Conservation (phyloP, 805 yeast genomes). For the Yamadazyma akitaensis region DNA sequence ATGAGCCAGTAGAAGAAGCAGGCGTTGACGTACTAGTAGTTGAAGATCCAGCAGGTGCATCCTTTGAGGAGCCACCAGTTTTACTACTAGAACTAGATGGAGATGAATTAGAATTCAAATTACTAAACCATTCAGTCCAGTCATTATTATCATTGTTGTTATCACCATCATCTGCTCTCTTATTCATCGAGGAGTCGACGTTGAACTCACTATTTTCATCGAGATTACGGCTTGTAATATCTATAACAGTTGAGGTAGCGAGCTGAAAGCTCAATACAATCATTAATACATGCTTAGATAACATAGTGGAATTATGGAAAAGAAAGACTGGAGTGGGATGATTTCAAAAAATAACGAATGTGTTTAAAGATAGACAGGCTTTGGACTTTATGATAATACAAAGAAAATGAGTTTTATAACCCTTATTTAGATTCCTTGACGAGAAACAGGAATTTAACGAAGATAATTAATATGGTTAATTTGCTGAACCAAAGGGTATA, state of each 20-base stretch:
- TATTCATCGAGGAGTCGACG: not conserved
- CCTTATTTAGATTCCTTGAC: not conserved
- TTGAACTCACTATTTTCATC: constrained; percentile 1
- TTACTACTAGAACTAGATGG: not conserved
- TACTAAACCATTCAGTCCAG: constrained; percentile 10
- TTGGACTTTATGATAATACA: not conserved
- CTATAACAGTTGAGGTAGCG: constrained; percentile 3
- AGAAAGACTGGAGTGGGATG: constrained; percentile 12
- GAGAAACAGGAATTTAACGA: not conserved
- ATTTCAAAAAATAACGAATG: constrained; percentile 1
- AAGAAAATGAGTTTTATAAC: too few relatives aligned
- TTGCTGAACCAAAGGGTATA: not conserved
- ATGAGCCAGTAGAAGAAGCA: constrained; percentile 1
- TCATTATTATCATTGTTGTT: constrained; percentile 2
- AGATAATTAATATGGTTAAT: not conserved
- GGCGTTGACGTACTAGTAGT: not conserved
- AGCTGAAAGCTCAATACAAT: constrained; percentile 2
- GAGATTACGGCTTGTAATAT: constrained; percentile 7
- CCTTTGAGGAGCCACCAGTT: not conserved
- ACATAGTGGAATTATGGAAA: constrained; percentile 4
- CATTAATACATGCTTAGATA: constrained; percentile 1
- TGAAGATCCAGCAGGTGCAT: not conserved
- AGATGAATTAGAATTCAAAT: constrained; percentile 1
- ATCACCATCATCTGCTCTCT: constrained; percentile 2
- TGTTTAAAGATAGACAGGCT: not conserved